Evolutionary conservation across 305 asterid species (phyloP).

Genomic region (Ilex paraguariensis): DNA sequence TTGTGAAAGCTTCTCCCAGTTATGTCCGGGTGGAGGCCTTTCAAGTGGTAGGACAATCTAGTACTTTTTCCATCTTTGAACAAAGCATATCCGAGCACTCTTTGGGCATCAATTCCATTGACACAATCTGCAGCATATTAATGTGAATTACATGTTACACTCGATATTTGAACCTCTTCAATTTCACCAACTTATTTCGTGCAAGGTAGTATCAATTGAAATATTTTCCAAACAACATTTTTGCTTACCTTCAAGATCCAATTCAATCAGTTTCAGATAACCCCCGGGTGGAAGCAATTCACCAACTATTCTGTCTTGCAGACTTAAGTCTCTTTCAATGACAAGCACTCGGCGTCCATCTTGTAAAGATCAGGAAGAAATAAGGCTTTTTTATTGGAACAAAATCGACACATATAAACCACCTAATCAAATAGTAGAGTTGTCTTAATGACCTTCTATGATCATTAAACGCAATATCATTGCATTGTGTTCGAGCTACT

Average conservation of each 20-base stretch:
- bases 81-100: conserved; percentile 60
- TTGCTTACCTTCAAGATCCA: conserved; percentile 52
- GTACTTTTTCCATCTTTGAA: conserved; percentile 58
- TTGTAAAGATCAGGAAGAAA: conserved; percentile 15
- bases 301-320: conserved; percentile 65
- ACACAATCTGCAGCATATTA: conserved; percentile 21
- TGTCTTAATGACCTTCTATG: too few species aligned
- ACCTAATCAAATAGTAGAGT: too few species aligned
- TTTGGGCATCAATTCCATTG: conserved; percentile 59
- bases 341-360: conserved; percentile 57
- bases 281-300: conserved; percentile 76
- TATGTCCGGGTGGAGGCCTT: conserved; percentile 46
- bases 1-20: conserved; percentile 76
- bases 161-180: too few species aligned
- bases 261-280: conserved; percentile 53
- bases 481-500: too few species aligned
- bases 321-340: conserved; percentile 59
- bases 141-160: too few species aligned
- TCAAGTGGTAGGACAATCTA: conserved; percentile 60
- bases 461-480: too few species aligned
- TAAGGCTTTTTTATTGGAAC: too few species aligned
- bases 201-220: too few species aligned
- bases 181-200: too few species aligned
- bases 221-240: too few species aligned
- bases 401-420: too few species aligned